phyloP scores from a whole-genome alignment of 2,329 filamentous ascomycete species.

The Pseudogymnoascus sp. region DNA sequence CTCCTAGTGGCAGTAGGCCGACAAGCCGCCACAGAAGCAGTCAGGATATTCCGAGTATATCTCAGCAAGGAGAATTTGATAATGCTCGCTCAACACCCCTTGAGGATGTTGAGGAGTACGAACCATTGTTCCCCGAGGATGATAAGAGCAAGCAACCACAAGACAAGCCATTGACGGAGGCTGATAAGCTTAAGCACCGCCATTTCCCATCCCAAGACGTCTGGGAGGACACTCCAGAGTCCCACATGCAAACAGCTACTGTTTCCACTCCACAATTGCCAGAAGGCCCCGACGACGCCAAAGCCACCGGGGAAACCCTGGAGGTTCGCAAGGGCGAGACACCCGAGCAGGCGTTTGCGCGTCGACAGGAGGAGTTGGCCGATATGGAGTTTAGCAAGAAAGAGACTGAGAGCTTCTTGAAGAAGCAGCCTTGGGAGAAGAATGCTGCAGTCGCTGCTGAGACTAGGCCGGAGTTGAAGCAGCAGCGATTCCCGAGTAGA shows the following conservation, averaged over 20 bases:
- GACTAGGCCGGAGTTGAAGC: constrained; percentile 48
- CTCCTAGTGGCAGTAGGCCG: constrained; percentile 35
- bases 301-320: constrained; percentile 9
- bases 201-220: constrained; percentile 92
- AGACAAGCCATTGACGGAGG: constrained; percentile 33
- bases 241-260: constrained; percentile 68
- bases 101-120: constrained; percentile 88
- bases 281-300: constrained; percentile 32
- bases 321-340: constrained; percentile 37
- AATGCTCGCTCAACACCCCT: constrained; percentile 58
- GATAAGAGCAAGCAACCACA: constrained; percentile 45
- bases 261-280: constrained; percentile 72
- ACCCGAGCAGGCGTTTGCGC: constrained; percentile 57
- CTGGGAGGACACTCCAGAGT: constrained; percentile 93
- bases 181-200: constrained; percentile 51
- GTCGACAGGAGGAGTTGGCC: constrained; percentile 56
- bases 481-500: constrained; percentile 72
- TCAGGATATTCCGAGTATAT: constrained; percentile 44
- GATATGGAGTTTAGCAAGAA: constrained; percentile 40
- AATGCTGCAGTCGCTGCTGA: constrained; percentile 43
- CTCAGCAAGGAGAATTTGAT: constrained; percentile 23
- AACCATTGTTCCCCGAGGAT: constrained; percentile 85
- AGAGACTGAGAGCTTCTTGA: constrained; percentile 44
- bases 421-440: constrained; percentile 42
- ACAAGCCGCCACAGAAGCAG: constrained; percentile 57